Base-by-base conservation (phyloP, 2,329 filamentous ascomycete species). In the Cladobotryum protrusum region DNA sequence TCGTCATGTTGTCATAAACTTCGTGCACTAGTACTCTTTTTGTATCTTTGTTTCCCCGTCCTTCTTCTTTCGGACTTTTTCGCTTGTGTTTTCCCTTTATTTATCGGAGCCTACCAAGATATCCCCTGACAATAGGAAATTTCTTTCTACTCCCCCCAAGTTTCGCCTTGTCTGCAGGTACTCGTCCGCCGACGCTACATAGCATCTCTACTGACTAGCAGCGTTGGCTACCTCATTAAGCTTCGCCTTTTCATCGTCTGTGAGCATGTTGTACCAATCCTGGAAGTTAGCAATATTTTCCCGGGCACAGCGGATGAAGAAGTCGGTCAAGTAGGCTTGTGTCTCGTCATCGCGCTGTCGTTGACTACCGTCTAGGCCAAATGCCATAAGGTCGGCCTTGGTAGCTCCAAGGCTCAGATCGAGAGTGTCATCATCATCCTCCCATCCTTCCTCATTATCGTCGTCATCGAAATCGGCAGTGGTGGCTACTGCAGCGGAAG, bases 311-410 rank as follows among this genome's bases (percentile, higher is more conserved):
- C 67, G 63, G 44, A 84, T 66, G 71, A 96, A 96, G 71, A 95
- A 96, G 13, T 91, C 82, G 1, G 82, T 77, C 43, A 97, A 73
- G 66, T 89, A 96, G 4, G 79, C 81, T 65, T 95, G 89, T 7
- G 91, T 96, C 74, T 96, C 90, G 63, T 96, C 89, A 63, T 97
- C 92, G 33, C 85, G 81, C 61, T 86, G 81, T 47, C 90, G 81
- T 59, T 72, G 71, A 42, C 63, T 75, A 48, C 76, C 75, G 14
- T 77, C 76, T 41, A 84, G 84, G 19, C 82, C 79, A 61, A 81
- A 89, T 1, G 83, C 81, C 88, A 96, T 95, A 41, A 96, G 77
- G 53, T 95, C 87, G 17, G 79, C 75, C 67, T 87, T 87, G 37
- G 80, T 85, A 20, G 76, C 69, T 3, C 78, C 83, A 12, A 86